phyloP scores from a whole-genome alignment of 2,329 filamentous ascomycete genomes.

The Periconia sp. region DNA sequence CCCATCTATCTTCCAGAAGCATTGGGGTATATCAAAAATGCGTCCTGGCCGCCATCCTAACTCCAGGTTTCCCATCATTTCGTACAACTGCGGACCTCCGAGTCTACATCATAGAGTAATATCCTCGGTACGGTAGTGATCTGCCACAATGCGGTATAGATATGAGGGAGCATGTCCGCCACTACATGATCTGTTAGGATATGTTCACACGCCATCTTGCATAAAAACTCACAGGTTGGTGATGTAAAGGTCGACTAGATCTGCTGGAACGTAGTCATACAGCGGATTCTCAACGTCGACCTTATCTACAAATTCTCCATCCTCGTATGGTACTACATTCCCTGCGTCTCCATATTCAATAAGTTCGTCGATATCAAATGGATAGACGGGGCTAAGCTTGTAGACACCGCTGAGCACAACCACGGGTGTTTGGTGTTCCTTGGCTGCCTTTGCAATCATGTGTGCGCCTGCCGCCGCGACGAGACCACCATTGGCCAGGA shows the following conservation, averaged over 20 bases:
- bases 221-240: slow-evolving; percentile 73
- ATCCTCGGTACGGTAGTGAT: slow-evolving; percentile 78
- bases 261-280: slow-evolving; percentile 81
- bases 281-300: slow-evolving; percentile 80
- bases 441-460: slow-evolving; percentile 83
- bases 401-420: slow-evolving; percentile 91
- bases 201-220: slow-evolving; percentile 5
- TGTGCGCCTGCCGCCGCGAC: slow-evolving; percentile 84
- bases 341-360: slow-evolving; percentile 87
- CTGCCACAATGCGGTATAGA: slow-evolving; percentile 73
- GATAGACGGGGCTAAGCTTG: slow-evolving; percentile 89
- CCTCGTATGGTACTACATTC: slow-evolving; percentile 76
- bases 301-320: slow-evolving; percentile 78
- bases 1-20: neutral
- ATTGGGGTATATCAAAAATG: neutral
- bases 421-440: slow-evolving; percentile 80
- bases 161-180: slow-evolving; percentile 74
- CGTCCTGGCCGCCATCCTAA: neutral
- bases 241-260: slow-evolving; percentile 80
- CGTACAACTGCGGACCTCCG: no score
- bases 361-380: slow-evolving; percentile 79
- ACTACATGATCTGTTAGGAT: slow-evolving; percentile 45
- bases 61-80: neutral
- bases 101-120: slow-evolving; percentile 56
- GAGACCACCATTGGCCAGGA: slow-evolving; percentile 86